Base-by-base conservation (phyloP, 345 rosid species). In the Hypericum perforatum region DNA sequence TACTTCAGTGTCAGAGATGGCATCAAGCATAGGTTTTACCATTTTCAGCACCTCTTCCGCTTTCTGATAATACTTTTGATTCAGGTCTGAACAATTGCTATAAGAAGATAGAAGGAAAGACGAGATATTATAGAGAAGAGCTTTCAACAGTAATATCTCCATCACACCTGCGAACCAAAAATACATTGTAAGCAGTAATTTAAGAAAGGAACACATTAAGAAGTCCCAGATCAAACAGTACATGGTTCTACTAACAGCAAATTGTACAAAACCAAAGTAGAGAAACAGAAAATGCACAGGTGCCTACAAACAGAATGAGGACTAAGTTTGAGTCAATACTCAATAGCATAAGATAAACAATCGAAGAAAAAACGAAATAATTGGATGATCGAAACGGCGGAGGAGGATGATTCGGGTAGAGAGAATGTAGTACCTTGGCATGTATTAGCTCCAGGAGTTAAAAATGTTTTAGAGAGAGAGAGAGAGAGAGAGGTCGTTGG, bases 11-110 rank as follows among this genome's bases (percentile, higher is more conserved):
- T 67, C 78, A 57, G 61, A 52, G 9, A 89, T 56, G 47, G 74
- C 73, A 62, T 79, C 82, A 37, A 81, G 82, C 42, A 89, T 67
- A 11, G 89, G 96, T 68, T 80, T 86, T 78, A 89, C 66, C 54
- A 86, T 64, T 76, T 70, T 86, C 63, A 94, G 55, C 41, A 89
- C 63, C 45, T 84, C 99, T 63, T 84, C 99, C n/a, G 73, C 77
- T 65, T 78, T 79, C 64, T 69, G 80, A 58, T 77, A 81, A 59
- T 76, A 78, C 74, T 75, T 86, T 57, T 63, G 78, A 66, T 77
- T 72, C 46, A 77, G 91, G 62, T 89, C 97, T 43, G 70, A 75
- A 39, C 67, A 79, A 62, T 69, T 77, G 52, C 73, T 84, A 5
- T 62, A 69, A 41, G 91, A 76, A 59, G 97, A 79, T 15, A 81